phyloP scores from a whole-genome alignment of 1,139 yeast species.

The Candida sojae region DNA sequence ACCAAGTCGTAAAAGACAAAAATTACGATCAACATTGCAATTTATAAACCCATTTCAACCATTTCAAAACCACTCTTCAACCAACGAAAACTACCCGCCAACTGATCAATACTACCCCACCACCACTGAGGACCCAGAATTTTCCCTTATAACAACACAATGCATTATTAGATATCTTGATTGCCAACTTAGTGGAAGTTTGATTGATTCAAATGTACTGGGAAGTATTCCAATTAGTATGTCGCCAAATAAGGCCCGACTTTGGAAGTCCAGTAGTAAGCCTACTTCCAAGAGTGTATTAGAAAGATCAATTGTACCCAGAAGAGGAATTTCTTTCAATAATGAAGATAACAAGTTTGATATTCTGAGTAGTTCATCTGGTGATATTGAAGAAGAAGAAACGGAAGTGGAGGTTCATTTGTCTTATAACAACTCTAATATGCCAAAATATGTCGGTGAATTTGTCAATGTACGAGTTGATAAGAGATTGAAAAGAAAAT shows the following conservation, averaged over 20 bases:
- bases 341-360: too few species aligned
- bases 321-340: too few species aligned
- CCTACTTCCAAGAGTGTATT: too few species aligned
- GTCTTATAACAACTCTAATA: slow-evolving; percentile 18
- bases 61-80: not conserved
- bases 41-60: slow-evolving; percentile 6
- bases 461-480: slow-evolving; percentile 14
- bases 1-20: slow-evolving; percentile 8
- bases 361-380: too few species aligned
- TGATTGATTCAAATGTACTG: not conserved
- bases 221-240: not conserved
- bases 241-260: too few species aligned
- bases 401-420: slow-evolving; percentile 8
- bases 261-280: too few species aligned
- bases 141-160: not conserved
- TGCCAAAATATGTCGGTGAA: slow-evolving; percentile 18
- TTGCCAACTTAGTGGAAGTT: not conserved
- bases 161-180: slow-evolving; percentile 1
- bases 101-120: not conserved
- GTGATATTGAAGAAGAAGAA: not conserved
- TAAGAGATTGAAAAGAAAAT: slow-evolving; percentile 17
- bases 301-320: too few species aligned
- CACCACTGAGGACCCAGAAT: not conserved
- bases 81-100: not conserved
- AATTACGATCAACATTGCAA: slow-evolving; percentile 1